phyloP scores from a whole-genome alignment of 441 rosid genomes.

The Corymbia calophylla region DNA sequence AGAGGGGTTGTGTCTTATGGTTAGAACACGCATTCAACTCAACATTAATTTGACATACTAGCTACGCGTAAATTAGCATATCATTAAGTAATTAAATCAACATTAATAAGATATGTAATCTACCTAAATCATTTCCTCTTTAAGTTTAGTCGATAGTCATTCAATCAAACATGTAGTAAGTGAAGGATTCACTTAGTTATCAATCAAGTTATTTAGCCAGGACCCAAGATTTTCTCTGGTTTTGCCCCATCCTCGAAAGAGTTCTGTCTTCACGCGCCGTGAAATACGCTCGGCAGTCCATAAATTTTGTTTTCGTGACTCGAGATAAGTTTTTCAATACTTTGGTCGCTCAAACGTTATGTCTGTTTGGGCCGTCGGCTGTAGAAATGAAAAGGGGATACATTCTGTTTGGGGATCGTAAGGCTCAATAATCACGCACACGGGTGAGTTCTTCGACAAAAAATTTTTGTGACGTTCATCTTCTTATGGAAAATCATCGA shows the following conservation, averaged over 20 bases:
- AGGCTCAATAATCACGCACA: not conserved
- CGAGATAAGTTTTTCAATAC: not conserved
- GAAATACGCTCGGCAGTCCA: not conserved
- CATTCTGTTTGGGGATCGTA: not conserved
- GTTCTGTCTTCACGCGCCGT: not conserved
- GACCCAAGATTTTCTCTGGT: not conserved
- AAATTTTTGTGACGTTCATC: not conserved
- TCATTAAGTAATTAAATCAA: not conserved
- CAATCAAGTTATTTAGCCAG: not conserved
- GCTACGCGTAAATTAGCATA: not conserved
- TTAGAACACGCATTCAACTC: not conserved
- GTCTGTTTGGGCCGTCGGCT: not conserved
- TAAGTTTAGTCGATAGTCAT: not conserved
- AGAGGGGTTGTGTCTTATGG: not conserved
- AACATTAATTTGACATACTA: not conserved
- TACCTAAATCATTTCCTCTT: not conserved
- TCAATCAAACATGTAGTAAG: not conserved
- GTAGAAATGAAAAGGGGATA: not conserved
- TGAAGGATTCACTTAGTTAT: not conserved
- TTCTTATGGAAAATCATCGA: not conserved
- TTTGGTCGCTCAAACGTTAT: not conserved
- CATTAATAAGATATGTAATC: not conserved
- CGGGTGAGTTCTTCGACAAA: not conserved
- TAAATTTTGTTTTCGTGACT: not conserved
- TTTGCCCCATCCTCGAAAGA: not conserved